phyloP scores from a whole-genome alignment of 495 filamentous ascomycete species.

The Talaromyces stipitatus region DNA sequence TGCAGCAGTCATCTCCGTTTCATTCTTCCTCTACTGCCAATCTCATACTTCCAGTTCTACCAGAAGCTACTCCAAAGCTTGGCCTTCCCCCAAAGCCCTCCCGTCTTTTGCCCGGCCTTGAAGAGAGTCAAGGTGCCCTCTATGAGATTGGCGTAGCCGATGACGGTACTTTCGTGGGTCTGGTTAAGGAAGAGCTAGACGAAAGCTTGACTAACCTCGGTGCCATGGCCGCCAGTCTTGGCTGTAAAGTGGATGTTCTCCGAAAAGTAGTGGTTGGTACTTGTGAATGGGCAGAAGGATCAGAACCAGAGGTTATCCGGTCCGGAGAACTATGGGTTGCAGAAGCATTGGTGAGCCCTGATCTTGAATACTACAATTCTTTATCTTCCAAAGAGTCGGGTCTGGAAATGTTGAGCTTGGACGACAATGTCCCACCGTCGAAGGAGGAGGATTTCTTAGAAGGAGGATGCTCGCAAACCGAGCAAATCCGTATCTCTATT shows the following conservation, averaged over 20 bases:
- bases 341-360: conserved; percentile 71
- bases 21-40: conserved; percentile 67
- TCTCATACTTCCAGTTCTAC: conserved; percentile 65
- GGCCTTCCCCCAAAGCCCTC: conserved; percentile 49
- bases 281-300: conserved; percentile 64
- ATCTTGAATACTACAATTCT: conserved; percentile 36
- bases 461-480: conserved; percentile 35
- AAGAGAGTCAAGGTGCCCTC: conserved; percentile 85
- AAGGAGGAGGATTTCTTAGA: conserved; percentile 7
- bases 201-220: conserved; percentile 78
- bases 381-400: conserved; percentile 6
- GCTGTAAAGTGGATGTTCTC: conserved; percentile 78
- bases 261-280: conserved; percentile 80
- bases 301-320: conserved; percentile 19
- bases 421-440: not conserved
- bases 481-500: conserved; percentile 85
- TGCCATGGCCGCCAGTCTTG: conserved; percentile 85
- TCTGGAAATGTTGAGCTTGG: conserved; percentile 3
- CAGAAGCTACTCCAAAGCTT: conserved; percentile 50
- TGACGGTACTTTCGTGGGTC: conserved; percentile 83
- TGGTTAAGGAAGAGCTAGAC: conserved; percentile 85
- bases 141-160: conserved; percentile 97
- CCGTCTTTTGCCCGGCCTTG: conserved; percentile 69
- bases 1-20: conserved; percentile 91
- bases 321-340: conserved; percentile 72